A percentile compares a stretch with the other conserved stretches of the same genome.
These are phyloP conservation scores for Galerina sulciceps DNA, from an alignment of 768 basidiomycete genomes.

Conservation along the genomic window DNA sequence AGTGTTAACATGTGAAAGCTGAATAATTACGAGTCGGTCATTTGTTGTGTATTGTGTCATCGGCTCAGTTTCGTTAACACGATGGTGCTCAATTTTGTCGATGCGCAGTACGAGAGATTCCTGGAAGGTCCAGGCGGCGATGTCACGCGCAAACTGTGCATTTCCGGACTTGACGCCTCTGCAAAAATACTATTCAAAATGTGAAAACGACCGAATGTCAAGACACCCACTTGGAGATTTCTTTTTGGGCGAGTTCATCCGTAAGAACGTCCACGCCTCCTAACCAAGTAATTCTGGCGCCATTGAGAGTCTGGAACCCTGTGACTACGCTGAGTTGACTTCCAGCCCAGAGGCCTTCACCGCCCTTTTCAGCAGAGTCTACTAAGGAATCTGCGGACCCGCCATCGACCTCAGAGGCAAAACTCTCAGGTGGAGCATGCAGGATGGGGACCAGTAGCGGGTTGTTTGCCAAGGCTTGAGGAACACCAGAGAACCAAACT, in stretches of 20 bases:
- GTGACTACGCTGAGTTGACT: constrained; percentile 76
- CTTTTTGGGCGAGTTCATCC: constrained; percentile 72
- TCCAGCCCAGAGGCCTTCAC: constrained; percentile 86
- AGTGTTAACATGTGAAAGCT: constrained; percentile 2
- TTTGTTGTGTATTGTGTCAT: constrained; percentile 83
- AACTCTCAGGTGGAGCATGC: constrained; percentile 74
- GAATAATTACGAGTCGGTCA: constrained; percentile 71
- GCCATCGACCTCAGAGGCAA: constrained; percentile 71
- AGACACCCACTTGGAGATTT: constrained; percentile 57
- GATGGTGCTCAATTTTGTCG: constrained; percentile 74
- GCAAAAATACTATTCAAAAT: constrained; percentile 4
- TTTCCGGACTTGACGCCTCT: constrained; percentile 77
- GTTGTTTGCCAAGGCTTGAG: constrained; percentile 67
- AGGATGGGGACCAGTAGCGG: constrained; percentile 86
- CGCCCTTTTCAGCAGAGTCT: constrained; percentile 73
- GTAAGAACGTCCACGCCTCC: constrained; percentile 83
- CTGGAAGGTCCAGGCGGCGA: constrained; percentile 91
- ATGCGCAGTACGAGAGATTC: constrained; percentile 83
- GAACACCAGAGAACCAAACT: constrained; percentile 78
- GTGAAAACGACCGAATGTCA: neutral
- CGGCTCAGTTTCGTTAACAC: constrained; percentile 63
- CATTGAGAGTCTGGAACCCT: constrained; percentile 85
- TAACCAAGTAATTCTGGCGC: constrained; percentile 78
- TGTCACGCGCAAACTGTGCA: constrained; percentile 68
- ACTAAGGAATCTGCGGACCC: constrained; percentile 66